Conservation (phyloP, 345 rosid genomes). For the Bruguiera sexangula region DNA sequence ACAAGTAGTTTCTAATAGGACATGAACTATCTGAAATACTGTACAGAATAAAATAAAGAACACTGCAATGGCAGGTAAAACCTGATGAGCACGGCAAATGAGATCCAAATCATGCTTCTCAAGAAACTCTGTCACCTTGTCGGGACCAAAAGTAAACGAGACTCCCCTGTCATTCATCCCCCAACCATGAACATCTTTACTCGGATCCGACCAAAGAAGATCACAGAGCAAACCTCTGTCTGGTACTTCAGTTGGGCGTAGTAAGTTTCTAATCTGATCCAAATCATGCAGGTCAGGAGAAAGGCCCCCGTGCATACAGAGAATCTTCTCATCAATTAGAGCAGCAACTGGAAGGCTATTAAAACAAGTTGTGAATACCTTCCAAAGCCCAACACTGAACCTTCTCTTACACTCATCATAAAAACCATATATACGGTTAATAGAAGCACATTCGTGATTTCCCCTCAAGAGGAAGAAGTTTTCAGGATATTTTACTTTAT, state of each 20-base stretch:
- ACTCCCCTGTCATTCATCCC: slow-evolving; percentile 89
- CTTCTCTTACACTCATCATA: slow-evolving; percentile 83
- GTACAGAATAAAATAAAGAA: slow-evolving; percentile 4
- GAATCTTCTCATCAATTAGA: slow-evolving; percentile 77
- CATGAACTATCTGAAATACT: not conserved
- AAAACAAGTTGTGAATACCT: slow-evolving; percentile 71
- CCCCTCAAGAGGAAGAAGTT: slow-evolving; percentile 82
- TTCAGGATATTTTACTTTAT: slow-evolving; percentile 74
- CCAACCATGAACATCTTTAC: slow-evolving; percentile 68
- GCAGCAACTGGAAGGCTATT: slow-evolving; percentile 91
- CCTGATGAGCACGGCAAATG: slow-evolving; percentile 93
- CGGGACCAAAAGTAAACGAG: slow-evolving; percentile 69
- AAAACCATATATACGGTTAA: slow-evolving; percentile 83
- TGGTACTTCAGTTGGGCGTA: slow-evolving; percentile 72
- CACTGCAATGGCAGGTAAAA: slow-evolving; percentile 16
- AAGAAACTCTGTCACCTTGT: slow-evolving; percentile 70
- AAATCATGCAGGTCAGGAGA: slow-evolving; percentile 66
- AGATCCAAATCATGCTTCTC: slow-evolving; percentile 77
- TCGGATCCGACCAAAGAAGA: slow-evolving; percentile 89
- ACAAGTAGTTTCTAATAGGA: not conserved
- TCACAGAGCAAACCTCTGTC: slow-evolving; percentile 83
- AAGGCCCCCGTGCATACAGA: slow-evolving; percentile 90
- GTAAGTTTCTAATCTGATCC: slow-evolving; percentile 62
- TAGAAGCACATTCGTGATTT: slow-evolving; percentile 86
- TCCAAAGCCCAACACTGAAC: slow-evolving; percentile 75